phyloP scores from a whole-genome alignment of 306 rosid genomes.

The Ammopiptanthus mongolicus region DNA sequence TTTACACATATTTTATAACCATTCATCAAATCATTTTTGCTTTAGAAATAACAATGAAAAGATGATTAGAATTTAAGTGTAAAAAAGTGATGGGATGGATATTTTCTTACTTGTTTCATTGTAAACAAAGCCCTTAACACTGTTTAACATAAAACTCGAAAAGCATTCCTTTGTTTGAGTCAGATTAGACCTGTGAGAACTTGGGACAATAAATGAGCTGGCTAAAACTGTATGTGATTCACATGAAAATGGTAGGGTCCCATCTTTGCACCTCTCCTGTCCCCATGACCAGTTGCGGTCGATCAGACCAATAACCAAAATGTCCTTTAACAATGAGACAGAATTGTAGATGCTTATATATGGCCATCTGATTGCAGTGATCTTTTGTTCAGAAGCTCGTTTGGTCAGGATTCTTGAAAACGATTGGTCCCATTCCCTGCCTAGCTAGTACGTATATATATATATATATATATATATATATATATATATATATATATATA shows the following conservation, averaged over 20 bases:
- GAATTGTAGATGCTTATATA: conserved; percentile 44
- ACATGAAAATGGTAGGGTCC: conserved; percentile 39
- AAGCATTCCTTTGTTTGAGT: conserved; percentile 22
- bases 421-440: conserved; percentile 38
- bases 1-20: too few species aligned
- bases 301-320: conserved; percentile 35
- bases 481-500: too few species aligned
- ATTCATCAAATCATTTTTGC: too few species aligned
- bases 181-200: conserved; percentile 26
- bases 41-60: too few species aligned
- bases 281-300: conserved; percentile 35
- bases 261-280: conserved; percentile 25
- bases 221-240: conserved; percentile 30
- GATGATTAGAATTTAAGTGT: too few species aligned
- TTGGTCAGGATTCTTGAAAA: conserved; percentile 40
- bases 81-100: too few species aligned
- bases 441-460: conserved; percentile 9
- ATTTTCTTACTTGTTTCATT: neutral
- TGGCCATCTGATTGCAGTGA: conserved; percentile 48
- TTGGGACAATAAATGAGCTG: conserved; percentile 55
- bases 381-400: conserved; percentile 44
- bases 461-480: conserved; percentile 7
- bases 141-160: neutral
- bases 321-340: conserved; percentile 62
- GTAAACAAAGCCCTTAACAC: neutral